Conservation (phyloP, 2,329 filamentous ascomycete genomes). For the Graphium sp. region DNA sequence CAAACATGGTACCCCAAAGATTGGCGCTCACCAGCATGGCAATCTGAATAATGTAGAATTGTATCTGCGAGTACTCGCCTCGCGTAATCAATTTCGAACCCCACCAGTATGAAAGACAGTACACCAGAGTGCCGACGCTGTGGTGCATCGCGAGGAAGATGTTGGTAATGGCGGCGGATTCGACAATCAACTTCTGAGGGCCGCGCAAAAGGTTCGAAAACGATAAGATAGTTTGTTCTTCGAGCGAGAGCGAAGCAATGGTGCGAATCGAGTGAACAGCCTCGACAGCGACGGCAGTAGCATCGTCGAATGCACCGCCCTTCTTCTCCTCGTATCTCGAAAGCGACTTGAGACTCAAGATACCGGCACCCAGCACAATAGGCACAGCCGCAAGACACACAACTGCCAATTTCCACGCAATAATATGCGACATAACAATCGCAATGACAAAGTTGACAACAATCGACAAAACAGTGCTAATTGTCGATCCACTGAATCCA, state of each 20-base stretch:
- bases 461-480: constrained; percentile 36
- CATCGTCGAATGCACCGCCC: constrained; percentile 43
- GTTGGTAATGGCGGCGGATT: constrained; percentile 32
- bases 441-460: constrained; percentile 34
- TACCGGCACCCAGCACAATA: constrained; percentile 31
- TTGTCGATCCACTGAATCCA: constrained; percentile 36
- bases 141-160: constrained; percentile 44
- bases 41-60: constrained; percentile 62
- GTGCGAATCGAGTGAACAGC: constrained; percentile 51
- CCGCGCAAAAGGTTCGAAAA: constrained; percentile 32
- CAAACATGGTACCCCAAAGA: constrained; percentile 59
- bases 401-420: constrained; percentile 42
- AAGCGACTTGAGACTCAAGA: constrained; percentile 33
- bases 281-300: constrained; percentile 48
- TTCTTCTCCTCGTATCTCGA: constrained; percentile 25
- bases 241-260: constrained; percentile 34
- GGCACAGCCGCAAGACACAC: constrained; percentile 36
- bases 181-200: constrained; percentile 35
- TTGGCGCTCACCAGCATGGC: constrained; percentile 58
- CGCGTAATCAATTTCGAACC: constrained; percentile 52
- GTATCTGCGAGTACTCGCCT: constrained; percentile 43
- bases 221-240: constrained; percentile 29
- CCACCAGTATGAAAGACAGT: constrained; percentile 70
- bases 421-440: constrained; percentile 33
- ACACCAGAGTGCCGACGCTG: constrained; percentile 47